A percentile compares a stretch with the other conserved stretches of the same genome.
phyloP scores from a whole-genome alignment of 495 filamentous ascomycete genomes.

The Talaromyces ruber region DNA sequence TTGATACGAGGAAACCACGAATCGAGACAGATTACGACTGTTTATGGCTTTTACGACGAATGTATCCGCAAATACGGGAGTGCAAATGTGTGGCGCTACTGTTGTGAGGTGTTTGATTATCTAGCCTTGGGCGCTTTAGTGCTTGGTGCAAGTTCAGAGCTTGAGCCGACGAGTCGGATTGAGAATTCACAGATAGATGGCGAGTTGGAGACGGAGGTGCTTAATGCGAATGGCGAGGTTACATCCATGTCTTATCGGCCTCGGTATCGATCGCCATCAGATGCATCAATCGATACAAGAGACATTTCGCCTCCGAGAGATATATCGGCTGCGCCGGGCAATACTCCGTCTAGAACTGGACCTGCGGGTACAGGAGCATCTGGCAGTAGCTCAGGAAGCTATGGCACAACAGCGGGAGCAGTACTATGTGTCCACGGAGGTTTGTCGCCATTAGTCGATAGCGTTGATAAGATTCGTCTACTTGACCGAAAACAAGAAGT shows the following conservation, averaged over 20 bases:
- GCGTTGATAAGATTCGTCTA: constrained; percentile 89
- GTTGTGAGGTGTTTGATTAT: constrained; percentile 98
- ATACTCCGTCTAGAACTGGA: constrained; percentile 45
- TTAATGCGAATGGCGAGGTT: constrained; percentile 71
- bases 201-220: constrained; percentile 87
- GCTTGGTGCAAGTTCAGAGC: constrained; percentile 71
- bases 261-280: constrained; percentile 24
- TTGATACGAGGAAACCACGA: constrained; percentile 97
- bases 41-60: constrained; percentile 99
- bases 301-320: constrained; percentile 37
- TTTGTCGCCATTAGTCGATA: constrained; percentile 83
- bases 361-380: constrained; percentile 73
- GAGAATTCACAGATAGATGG: constrained; percentile 43
- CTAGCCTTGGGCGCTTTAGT: constrained; percentile 92
- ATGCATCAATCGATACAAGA: constrained; percentile 25
- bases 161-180: constrained; percentile 43
- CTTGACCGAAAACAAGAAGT: constrained; percentile 97
- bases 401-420: constrained; percentile 59
- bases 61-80: constrained; percentile 95
- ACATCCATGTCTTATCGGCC: constrained; percentile 60
- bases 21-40: constrained; percentile 92
- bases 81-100: constrained; percentile 97
- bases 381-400: constrained; percentile 52
- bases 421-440: constrained; percentile 95
- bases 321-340: constrained; percentile 33